Base-by-base conservation (phyloP, 192 early-diverging fungal species). In the Podila clonocystis region DNA sequence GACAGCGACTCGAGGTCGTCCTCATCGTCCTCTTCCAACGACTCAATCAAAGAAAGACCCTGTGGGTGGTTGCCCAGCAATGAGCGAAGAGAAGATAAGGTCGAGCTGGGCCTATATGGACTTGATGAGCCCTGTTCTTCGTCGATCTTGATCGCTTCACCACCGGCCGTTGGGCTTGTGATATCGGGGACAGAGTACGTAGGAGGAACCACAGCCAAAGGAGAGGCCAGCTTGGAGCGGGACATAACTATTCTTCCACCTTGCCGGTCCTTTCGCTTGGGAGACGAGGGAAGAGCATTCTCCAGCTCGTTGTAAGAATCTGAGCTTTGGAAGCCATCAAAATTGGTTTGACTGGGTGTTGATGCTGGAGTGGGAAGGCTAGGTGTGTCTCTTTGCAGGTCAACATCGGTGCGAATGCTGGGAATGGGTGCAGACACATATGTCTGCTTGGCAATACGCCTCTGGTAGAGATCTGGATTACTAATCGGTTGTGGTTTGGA, bases 41-140 rank as follows among this genome's bases (percentile, higher is more conserved):
- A 72, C 26, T 80, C 77, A 29, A 73, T 73, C 61, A 80, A 26
- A 5, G 77, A 80, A 6, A 80, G 64, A 12, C 77, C 77, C 50
- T 80, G 77, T 0, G 77, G 77, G 31, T 80, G 77, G 41, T 80
- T 80, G 15, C 77, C 77, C 4, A 80, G 62, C 20, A 80, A 60
- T 1, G 77, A 80, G 12, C 77, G 70, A n/a, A 80, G 70, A 8
- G 77, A 80, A 9, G 77, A 80, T 20, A 80, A 33, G 1, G 77
- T 80, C 15, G 77, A 80, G 15, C 77, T 80, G 7, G 71, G 77
- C n/a, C 77, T 59, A 49, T 34, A 36, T 0, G 45, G 41, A 26
- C 64, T 50, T 49, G 70, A 22, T 12, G 41, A 17, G 41, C 41
- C 41, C 15, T 17, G 41, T 45, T 45, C 41, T 45, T 45, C 41